Base-by-base conservation (phyloP, 2,329 filamentous ascomycete species). In the Scytalidium sp. region DNA sequence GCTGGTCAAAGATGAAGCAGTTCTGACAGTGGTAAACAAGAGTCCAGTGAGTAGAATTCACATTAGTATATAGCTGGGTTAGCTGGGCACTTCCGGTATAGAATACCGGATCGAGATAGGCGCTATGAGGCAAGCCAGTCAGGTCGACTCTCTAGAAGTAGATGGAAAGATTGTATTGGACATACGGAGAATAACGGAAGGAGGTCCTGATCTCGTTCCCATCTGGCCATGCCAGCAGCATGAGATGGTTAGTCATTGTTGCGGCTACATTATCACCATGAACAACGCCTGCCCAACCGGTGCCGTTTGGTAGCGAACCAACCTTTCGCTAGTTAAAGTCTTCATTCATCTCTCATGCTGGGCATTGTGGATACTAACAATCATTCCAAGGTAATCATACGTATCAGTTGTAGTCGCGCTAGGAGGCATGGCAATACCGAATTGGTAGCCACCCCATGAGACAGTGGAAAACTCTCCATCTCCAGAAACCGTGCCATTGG, bases 21-120 rank as follows among this genome's bases (percentile, higher is more conserved):
- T 74, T 73, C 56, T 83, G 66, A 66, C 85, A 88, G 43, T 81
- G 75, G 68, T 85, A 88, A n/a, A 86, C 75, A 43, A 87, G 62
- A 42, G 78, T 78, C 64, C 80, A 88, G 55, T 78, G 70, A 21
- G 78, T 81, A 15, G 73, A 71, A 57, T 78, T 84, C 50, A 86
- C 70, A 21, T 69, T 75, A 13, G 78, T 76, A 13, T 76, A 79
- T 53, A 87, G 78, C 55, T 83, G 76, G 0, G 79, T 84, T 20
- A 88, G 63, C 27, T 73, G 81, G 8, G 84, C 83, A 54, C 81
- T 72, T 48, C 85, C 85, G 1, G 73, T 72, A 64, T 88, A 87
- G 29, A 77, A 59, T 0, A 73, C 72, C 0, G 85, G 85, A 52
- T 74, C 70, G 21, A 74, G 71, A 60, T 87, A 88, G 43, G 81